phyloP scores from a whole-genome alignment of 139 green algal genomes.

The Chlamydomonas sp. region DNA sequence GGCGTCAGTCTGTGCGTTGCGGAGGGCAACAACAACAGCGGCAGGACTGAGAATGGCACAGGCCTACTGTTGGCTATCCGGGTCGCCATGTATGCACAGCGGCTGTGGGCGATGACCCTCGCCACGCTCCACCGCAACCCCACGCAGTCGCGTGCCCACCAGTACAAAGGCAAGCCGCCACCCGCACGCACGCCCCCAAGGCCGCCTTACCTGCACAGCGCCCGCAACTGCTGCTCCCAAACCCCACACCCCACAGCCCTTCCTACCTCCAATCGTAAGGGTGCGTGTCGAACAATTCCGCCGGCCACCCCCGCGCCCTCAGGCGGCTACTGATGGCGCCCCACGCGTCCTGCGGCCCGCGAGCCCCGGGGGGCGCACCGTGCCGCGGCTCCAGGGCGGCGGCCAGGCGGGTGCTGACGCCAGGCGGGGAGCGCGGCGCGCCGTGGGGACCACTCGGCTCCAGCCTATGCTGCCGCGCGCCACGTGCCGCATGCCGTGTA shows the following conservation, averaged over 20 bases:
- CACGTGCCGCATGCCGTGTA: no score
- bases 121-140: no score
- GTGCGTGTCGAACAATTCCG: slow-evolving; percentile 1
- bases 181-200: neutral
- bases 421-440: neutral
- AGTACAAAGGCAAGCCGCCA: neutral
- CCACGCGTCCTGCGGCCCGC: neutral
- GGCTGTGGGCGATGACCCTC: no score
- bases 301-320: neutral
- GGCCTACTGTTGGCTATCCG: neutral
- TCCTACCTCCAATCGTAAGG: slow-evolving; percentile 33
- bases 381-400: neutral
- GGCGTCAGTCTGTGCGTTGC: neutral
- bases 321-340: neutral
- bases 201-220: neutral
- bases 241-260: neutral
- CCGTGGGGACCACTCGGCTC: neutral
- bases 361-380: neutral
- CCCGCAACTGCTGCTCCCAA: neutral
- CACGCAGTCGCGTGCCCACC: no score
- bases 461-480: neutral
- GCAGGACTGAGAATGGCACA: neutral
- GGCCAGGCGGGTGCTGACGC: slow-evolving; percentile 4
- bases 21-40: neutral
- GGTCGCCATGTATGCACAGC: neutral